Base-by-base conservation (phyloP, 768 basidiomycete genomes). In the Leccinellum albellum region DNA sequence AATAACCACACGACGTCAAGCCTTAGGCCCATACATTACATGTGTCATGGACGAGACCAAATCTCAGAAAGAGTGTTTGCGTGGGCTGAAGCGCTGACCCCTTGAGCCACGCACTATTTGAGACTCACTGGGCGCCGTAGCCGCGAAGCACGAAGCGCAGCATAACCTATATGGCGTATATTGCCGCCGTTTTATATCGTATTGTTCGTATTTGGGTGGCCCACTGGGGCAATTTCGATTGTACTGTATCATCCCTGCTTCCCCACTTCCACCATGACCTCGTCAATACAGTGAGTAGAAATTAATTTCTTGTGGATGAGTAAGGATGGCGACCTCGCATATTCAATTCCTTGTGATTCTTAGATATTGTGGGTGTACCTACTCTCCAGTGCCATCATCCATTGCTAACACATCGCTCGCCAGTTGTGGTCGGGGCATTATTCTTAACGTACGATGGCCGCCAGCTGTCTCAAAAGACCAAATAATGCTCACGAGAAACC, bases 351-450 rank as follows among this genome's bases (percentile, higher is more conserved):
- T 13, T 33, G 13, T 32, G 21, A n/a, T 33, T 13, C 46, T 44
- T 12, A 68, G 66, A 50, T 58, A 60, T 37, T 63, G 66, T 68
- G 51, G 51, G 57, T 54, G 35, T n/a, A 50, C 31, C 12, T 21
- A 3, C 48, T 28, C 10, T 2, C 31, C 3, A n/a, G n/a, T n/a
- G n/a, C n/a, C 53, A n/a, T 45, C 6, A 31, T 46, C 35, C 3
- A n/a, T 32, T 12, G 4, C 44, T 40, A 10, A 61, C 10, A 7
- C 35, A 17, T 32, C 20, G 6, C 7, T 61, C 44, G 15, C 20
- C n/a, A 67, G 66, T 53, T 8, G 24, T 64, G 44, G 64, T 66
- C 21, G 66, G 64, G 3, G 24, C 45, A 4, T 51, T 69, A 35
- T 67, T 69, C 52, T 37, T 64, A 1, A 59, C 66, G 66, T 64